These are phyloP conservation scores for Iris macrosiphon DNA, from an alignment of 106 monocot genomes.

Conservation along the genomic window DNA sequence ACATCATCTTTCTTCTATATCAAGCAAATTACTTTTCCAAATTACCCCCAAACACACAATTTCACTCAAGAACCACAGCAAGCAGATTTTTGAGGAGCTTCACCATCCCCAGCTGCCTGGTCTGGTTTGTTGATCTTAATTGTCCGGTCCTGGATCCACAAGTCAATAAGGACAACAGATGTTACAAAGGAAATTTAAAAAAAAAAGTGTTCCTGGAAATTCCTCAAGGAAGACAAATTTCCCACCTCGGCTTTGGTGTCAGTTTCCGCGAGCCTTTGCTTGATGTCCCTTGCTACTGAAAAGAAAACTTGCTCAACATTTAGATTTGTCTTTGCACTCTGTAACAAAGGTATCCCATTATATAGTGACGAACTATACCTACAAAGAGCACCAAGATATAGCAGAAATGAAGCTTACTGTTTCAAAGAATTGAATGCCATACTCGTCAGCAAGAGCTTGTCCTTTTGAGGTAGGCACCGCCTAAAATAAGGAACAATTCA, in stretches of 20 bases:
- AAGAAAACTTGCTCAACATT: constrained; percentile 75
- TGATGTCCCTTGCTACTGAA: constrained; percentile 63
- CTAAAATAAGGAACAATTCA: constrained; percentile 8
- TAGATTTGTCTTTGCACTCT: constrained; percentile 69
- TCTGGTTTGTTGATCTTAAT: constrained; percentile 72
- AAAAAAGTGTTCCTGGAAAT: not conserved
- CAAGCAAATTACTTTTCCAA: not conserved
- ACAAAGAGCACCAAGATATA: not conserved
- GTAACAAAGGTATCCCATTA: not conserved
- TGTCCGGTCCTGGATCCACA: constrained; percentile 45
- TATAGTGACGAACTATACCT: not conserved
- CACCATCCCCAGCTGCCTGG: constrained; percentile 39
- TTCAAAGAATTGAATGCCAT: constrained; percentile 66
- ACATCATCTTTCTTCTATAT: not conserved
- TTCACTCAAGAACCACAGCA: constrained; percentile 55
- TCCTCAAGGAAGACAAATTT: not conserved
- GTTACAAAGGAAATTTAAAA: too few relatives aligned
- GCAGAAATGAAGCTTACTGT: constrained; percentile 24
- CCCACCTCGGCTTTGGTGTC: constrained; percentile 45
- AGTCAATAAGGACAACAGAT: too few relatives aligned
- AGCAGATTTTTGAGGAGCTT: constrained; percentile 47
- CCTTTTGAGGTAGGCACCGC: constrained; percentile 66
- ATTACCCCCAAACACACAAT: not conserved
- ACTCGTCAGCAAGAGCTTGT: constrained; percentile 74
- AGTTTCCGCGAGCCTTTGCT: constrained; percentile 57